Percentiles rank a stretch among this genome's conserved stretches.
phyloP scores from a whole-genome alignment of 768 basidiomycete species.

The Mycena metata region DNA sequence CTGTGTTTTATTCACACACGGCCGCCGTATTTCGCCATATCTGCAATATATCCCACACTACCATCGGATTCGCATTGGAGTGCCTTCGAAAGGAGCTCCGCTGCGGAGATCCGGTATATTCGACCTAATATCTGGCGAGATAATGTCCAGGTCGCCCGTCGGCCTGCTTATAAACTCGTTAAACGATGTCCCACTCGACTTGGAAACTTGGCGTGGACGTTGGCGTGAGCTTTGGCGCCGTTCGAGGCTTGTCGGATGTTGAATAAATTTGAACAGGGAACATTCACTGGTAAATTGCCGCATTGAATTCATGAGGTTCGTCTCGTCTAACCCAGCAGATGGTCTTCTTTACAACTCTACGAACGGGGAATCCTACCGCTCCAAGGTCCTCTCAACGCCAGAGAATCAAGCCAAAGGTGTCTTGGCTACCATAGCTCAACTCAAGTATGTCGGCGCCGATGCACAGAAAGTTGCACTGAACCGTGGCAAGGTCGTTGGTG shows the following conservation, averaged over 20 bases:
- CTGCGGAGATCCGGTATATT: constrained; percentile 13
- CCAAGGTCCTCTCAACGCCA: constrained; percentile 47
- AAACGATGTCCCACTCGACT: constrained; percentile 27
- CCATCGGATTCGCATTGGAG: neutral
- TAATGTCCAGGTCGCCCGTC: too few relatives aligned
- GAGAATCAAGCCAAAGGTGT: constrained; percentile 48
- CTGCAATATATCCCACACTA: too few relatives aligned
- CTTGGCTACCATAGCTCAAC: constrained; percentile 39
- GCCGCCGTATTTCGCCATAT: neutral
- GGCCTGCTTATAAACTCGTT: too few relatives aligned
- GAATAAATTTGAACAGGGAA: constrained; percentile 18
- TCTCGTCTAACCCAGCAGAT: constrained; percentile 34
- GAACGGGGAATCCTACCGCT: constrained; percentile 42
- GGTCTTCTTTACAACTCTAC: constrained; percentile 43
- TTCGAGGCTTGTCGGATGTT: neutral
- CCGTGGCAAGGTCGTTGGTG: constrained; percentile 34
- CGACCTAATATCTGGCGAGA: neutral
- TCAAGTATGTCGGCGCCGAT: constrained; percentile 31
- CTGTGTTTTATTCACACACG: too few relatives aligned
- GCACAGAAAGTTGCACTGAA: neutral
- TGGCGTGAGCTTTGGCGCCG: constrained; percentile 35
- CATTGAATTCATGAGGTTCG: neutral
- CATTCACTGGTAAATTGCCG: constrained; percentile 30
- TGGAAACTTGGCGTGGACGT: constrained; percentile 48
- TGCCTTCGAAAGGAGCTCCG: neutral